A percentile compares a stretch with the other conserved stretches of the same genome.
Conservation (phyloP, 345 rosid species). For the Viola odorata region DNA sequence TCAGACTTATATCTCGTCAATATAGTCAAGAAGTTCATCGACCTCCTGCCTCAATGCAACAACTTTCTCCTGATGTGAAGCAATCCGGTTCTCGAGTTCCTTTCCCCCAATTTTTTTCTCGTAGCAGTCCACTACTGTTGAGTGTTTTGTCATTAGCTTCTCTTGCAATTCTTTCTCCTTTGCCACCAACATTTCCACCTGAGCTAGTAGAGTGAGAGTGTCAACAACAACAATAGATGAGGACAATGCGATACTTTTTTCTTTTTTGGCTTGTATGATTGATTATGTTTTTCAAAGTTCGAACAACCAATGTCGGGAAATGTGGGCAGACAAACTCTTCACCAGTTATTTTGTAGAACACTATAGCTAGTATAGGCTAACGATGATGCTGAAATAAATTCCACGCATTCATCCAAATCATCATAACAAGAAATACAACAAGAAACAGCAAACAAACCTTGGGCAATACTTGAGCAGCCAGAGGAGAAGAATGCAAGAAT, state of each 20-base stretch:
- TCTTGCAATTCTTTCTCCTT: constrained; percentile 90
- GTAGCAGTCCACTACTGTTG: constrained; percentile 61
- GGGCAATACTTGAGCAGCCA: constrained; percentile 62
- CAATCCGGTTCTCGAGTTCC: constrained; percentile 72
- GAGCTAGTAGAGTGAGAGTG: neutral
- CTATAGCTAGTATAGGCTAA: no score
- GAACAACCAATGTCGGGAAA: no score
- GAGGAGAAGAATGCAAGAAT: constrained; percentile 63
- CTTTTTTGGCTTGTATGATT: neutral
- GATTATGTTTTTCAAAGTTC: neutral
- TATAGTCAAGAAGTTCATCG: constrained; percentile 71
- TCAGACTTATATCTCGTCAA: constrained; percentile 54
- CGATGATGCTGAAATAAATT: neutral
- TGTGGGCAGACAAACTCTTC: no score
- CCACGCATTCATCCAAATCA: neutral
- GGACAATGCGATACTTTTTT: neutral
- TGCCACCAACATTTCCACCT: constrained; percentile 79
- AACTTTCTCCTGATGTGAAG: constrained; percentile 63
- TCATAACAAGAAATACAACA: neutral
- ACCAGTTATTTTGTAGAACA: no score
- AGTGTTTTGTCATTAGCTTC: constrained; percentile 51
- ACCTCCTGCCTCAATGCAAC: constrained; percentile 70
- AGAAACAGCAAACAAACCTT: constrained; percentile 42
- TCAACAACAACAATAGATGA: neutral
- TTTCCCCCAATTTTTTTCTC: constrained; percentile 63